Percentiles rank a stretch among this genome's conserved stretches.
These are phyloP conservation scores for Schizonepeta tenuifolia DNA, from an alignment of 257 asterid genomes.

Conservation along the genomic window DNA sequence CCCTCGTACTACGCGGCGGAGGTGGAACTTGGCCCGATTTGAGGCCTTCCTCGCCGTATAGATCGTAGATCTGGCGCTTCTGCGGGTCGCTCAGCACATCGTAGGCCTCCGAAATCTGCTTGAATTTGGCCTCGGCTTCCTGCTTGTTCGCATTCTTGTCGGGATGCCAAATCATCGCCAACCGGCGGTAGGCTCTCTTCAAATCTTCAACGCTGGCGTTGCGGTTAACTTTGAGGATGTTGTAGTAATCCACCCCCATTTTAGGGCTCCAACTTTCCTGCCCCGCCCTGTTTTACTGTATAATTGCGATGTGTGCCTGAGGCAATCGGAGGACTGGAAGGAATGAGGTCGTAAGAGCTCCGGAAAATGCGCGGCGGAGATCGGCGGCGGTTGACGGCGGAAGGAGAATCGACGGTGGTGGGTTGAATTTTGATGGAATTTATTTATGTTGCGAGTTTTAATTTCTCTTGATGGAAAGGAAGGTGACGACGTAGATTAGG, in stretches of 20 bases:
- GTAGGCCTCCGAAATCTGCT: conserved; percentile 94
- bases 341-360: not conserved
- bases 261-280: conserved; percentile 13
- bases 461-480: conserved; percentile 15
- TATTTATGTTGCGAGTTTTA: not conserved
- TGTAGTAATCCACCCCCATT: conserved; percentile 98
- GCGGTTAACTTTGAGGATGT: conserved; percentile 91
- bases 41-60: conserved; percentile 94
- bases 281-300: conserved; percentile 7
- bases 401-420: conserved; percentile 10
- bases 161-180: conserved; percentile 99
- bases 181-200: conserved; percentile 79
- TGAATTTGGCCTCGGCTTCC: conserved; percentile 94
- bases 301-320: not conserved
- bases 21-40: conserved; percentile 81
- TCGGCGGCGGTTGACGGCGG: not conserved
- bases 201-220: conserved; percentile 90
- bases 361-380: not conserved
- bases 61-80: conserved; percentile 99
- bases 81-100: conserved; percentile 96
- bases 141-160: conserved; percentile 81
- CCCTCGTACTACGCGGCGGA: conserved; percentile 54
- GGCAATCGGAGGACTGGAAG: not conserved
- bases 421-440: conserved; percentile 27
- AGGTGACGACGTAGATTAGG: conserved; percentile 32